Conservation (phyloP, 768 basidiomycete genomes). For the Boletus huronensis region DNA sequence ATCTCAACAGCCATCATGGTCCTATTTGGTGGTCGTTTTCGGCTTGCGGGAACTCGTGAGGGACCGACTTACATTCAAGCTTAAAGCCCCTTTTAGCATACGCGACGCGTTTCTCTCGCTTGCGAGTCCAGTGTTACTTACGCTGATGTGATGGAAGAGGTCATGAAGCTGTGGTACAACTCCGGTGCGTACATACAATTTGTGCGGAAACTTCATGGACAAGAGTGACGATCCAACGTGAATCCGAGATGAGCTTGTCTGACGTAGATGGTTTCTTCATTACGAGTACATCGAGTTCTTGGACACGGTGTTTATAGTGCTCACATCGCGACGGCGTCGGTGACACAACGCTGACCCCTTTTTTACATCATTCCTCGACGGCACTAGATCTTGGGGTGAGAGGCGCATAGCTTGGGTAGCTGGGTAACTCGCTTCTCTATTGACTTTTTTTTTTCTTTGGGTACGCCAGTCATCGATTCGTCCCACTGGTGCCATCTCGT, state of each 20-base stretch:
- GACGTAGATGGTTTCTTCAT: constrained; percentile 6
- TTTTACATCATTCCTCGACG: constrained; percentile 95
- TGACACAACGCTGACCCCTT: constrained; percentile 28
- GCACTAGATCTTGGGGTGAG: constrained; percentile 91
- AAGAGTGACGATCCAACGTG: constrained; percentile 48
- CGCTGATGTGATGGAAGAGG: constrained; percentile 84
- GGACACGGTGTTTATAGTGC: constrained; percentile 92
- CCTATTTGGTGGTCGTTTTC: constrained; percentile 85
- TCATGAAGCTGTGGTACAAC: constrained; percentile 66
- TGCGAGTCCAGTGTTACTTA: constrained; percentile 76
- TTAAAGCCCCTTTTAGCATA: constrained; percentile 72
- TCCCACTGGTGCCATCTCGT: not conserved
- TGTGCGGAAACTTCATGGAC: constrained; percentile 81
- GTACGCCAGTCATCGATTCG: constrained; percentile 11
- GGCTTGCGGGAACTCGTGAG: constrained; percentile 80
- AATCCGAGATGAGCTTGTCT: constrained; percentile 1
- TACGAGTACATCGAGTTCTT: constrained; percentile 92
- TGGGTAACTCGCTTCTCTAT: not conserved
- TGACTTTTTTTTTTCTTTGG: constrained; percentile 14
- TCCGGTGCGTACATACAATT: constrained; percentile 71
- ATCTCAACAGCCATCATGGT: constrained; percentile 65
- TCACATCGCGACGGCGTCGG: constrained; percentile 37
- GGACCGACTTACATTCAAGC: constrained; percentile 61
- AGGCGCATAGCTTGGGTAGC: not conserved
- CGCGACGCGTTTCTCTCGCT: constrained; percentile 85